Base-by-base conservation (phyloP, 441 rosid species). In the Adansonia madagascariensis region DNA sequence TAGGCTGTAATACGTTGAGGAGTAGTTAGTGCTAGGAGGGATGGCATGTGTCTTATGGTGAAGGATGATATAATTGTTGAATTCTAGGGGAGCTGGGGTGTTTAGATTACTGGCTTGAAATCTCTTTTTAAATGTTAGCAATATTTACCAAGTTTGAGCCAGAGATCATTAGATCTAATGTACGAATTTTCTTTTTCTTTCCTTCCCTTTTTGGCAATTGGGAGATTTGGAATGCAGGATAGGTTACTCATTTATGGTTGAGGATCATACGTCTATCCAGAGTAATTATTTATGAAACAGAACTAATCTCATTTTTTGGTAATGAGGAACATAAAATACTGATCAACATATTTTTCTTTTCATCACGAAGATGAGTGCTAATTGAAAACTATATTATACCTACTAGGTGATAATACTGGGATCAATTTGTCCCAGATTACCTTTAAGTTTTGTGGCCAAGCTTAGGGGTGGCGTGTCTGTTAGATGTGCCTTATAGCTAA, bases 201-300 rank as follows among this genome's bases (percentile, higher is more conserved):
- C 65, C 61, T 70, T 50, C 46, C 60, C 27, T 50, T 27, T 50
- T 3, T 27, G 61, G 74, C 22, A 70, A 70, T 52, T 27, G 74
- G 22, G 49, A 65, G 52, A 65, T 65, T 17, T 52, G 24, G 9
- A 18, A 71, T 31, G 60, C 46, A 50, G 24, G 24, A 27, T 71
- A 52, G 24, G 61, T 60, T 68, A 46, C 41, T 70, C 8, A 70
- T 70, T 8, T 12, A 15, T 50, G 46, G 46, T n/a, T 27, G n/a
- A 60, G 39, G 65, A 60, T 60, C 65, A 60, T 60, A 27, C 41
- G 24, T 60, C 65, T 70, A 27, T 47, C 22, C 11, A 6, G 57
- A 68, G 22, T 1, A 11, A 24, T 46, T 8, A 41, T 43, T 43
- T 66, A 66, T 47, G 56, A 47, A 41, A 6, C 17, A 20, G 2